Conservation (phyloP, 2,329 filamentous ascomycete genomes). For the Basipetospora sp. region DNA sequence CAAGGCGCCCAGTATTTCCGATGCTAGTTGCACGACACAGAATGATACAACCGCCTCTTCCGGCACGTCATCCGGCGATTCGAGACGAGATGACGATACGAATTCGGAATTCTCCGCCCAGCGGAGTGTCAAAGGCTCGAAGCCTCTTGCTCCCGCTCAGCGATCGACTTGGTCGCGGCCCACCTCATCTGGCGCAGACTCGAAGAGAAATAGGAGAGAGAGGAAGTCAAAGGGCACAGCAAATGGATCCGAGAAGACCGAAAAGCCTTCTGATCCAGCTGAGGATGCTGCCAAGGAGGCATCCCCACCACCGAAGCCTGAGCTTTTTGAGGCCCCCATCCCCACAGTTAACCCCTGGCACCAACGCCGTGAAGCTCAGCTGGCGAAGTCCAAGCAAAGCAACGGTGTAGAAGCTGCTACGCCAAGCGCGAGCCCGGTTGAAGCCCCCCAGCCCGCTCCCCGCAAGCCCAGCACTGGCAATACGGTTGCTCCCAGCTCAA, state of each 20-base stretch:
- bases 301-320: constrained; percentile 35
- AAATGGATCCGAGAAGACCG: constrained; percentile 20
- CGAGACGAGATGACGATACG: constrained; percentile 4
- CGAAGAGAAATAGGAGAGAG: constrained; percentile 34
- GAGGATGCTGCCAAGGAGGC: constrained; percentile 43
- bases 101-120: constrained; percentile 2
- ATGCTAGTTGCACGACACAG: constrained; percentile 6
- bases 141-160: not conserved
- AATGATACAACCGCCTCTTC: constrained; percentile 3
- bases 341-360: constrained; percentile 82
- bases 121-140: constrained; percentile 5
- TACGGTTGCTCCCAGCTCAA: not conserved
- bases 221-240: constrained; percentile 41
- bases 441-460: constrained; percentile 7
- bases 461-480: constrained; percentile 12
- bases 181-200: constrained; percentile 13
- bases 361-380: constrained; percentile 54
- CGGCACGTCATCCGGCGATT: constrained; percentile 2
- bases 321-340: constrained; percentile 65
- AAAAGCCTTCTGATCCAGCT: constrained; percentile 36
- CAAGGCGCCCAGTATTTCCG: constrained; percentile 4
- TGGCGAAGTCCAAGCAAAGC: constrained; percentile 33
- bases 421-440: constrained; percentile 9
- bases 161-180: constrained; percentile 4
- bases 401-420: not conserved